These are phyloP conservation scores for Cryptococcus floricola DNA, from an alignment of 1,284 basidiomycete genomes.

Conservation along the genomic window DNA sequence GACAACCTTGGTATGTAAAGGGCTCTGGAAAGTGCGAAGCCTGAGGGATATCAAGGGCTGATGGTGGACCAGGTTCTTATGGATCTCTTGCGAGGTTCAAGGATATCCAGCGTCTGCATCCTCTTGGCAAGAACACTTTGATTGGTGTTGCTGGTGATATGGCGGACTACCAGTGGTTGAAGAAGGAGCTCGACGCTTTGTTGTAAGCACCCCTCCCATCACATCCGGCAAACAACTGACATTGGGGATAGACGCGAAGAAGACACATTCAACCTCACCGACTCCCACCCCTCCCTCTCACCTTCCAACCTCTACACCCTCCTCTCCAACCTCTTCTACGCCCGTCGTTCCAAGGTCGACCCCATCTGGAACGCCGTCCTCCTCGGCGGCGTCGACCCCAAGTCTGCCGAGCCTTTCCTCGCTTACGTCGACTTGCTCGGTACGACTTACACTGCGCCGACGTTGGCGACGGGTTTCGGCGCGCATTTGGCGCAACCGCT, in stretches of 20 bases:
- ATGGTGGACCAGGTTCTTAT: constrained; percentile 69
- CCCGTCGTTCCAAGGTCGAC: constrained; percentile 78
- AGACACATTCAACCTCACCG: constrained; percentile 57
- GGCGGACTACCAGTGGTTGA: constrained; percentile 95
- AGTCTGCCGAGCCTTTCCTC: constrained; percentile 68
- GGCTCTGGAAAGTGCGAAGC: neutral
- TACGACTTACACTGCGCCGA: constrained; percentile 90
- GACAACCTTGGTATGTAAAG: constrained; percentile 77
- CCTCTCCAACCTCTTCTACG: constrained; percentile 87
- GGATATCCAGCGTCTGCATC: constrained; percentile 81
- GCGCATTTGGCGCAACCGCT: constrained; percentile 90
- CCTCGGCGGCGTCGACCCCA: constrained; percentile 81
- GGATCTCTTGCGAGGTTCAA: constrained; percentile 97
- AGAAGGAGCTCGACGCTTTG: constrained; percentile 56
- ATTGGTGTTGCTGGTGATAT: constrained; percentile 94
- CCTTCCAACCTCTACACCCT: constrained; percentile 92
- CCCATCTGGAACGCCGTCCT: constrained; percentile 95
- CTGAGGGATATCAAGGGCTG: neutral
- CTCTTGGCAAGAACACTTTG: constrained; percentile 75
- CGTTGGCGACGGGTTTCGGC: constrained; percentile 96
- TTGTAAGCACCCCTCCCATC: constrained; percentile 28
- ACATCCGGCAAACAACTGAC: neutral
- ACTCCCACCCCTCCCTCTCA: constrained; percentile 74
- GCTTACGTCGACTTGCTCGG: constrained; percentile 96
- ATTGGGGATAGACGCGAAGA: constrained; percentile 60